A percentile compares a stretch with the other conserved stretches of the same genome.
phyloP scores from a whole-genome alignment of 2,329 filamentous ascomycete species.

The Alternaria infectoria region DNA sequence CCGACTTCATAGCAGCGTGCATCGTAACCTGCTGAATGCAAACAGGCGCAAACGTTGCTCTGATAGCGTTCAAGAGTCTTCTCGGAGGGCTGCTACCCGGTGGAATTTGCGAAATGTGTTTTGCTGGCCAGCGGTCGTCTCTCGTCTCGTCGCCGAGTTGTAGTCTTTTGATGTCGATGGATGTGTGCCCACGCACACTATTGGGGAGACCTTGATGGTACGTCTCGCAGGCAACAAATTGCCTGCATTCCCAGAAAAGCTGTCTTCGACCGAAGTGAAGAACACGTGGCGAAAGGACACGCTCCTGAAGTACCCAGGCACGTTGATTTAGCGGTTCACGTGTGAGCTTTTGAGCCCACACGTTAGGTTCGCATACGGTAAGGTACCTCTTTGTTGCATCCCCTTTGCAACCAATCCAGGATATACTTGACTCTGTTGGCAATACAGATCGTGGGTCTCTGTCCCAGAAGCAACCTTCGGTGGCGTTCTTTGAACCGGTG shows the following conservation, averaged over 20 bases:
- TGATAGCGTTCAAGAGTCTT: background rate
- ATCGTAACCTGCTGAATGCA: background rate
- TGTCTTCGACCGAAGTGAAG: constrained; percentile 24
- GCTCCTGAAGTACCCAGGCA: constrained; percentile 16
- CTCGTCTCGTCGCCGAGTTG: background rate
- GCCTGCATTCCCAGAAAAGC: constrained; percentile 29
- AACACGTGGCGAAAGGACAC: constrained; percentile 22
- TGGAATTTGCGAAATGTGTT: background rate
- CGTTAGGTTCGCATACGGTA: background rate
- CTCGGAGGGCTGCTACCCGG: too few relatives aligned
- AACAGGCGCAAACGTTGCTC: background rate
- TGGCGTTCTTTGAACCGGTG: background rate
- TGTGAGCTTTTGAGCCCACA: background rate
- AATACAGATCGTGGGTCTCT: background rate
- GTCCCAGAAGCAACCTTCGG: background rate
- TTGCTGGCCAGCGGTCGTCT: constrained; percentile 4
- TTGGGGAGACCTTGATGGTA: background rate
- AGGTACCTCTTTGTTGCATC: background rate
- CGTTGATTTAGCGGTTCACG: constrained; percentile 7
- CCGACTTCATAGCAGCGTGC: background rate
- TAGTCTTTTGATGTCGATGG: constrained; percentile 4
- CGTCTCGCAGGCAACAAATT: constrained; percentile 14
- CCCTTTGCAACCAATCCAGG: background rate
- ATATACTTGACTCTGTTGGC: background rate
- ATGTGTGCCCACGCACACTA: background rate